Evolutionary conservation across 257 asterid species (phyloP), one percentile per base, ranked within the genome.

Genomic region (Solanum piurae): DNA sequence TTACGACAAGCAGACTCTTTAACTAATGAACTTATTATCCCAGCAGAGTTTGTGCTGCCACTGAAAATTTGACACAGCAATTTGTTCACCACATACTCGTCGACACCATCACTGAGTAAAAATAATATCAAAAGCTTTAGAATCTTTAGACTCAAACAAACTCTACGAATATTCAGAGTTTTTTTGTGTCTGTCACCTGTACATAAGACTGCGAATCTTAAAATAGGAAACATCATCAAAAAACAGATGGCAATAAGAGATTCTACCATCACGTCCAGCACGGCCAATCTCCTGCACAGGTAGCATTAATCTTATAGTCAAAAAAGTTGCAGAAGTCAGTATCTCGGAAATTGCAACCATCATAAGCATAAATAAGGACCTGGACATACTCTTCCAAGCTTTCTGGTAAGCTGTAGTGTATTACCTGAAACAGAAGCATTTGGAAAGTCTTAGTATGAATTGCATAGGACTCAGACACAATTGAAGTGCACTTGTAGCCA

Each of bases 351-450:
- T 82, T 29, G 16, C 20, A 82, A 49, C 85, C 11, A 1, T 49
- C 42, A 82, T 85, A 89, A 88, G 87, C 75, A 83, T 16, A 88
- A 82, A 52, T 40, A 83, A 89, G 87, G 12, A 95, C 98, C 99
- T 95, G 99, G 85, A 97, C 99, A 89, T 97, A 97, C 94, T 93
- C 99, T 92, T 97, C 99, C 95, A 97, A 90, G 91, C 99, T 97
- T 93, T 93, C 99, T 38, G 99, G 99, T 88, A 97, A 92, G 92
- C 99, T 93, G 88, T 95, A 95, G 90, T 97, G 99, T 86, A 97
- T 94, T 85, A 97, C 99, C 99, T 97, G 97, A 88, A 77, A 89
- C 44, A 89, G 86, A 83, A 84, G 44, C 55, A 76, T 38, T 76
- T 52, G 84, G 64, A 87, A 86, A 88, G 77, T 44, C 87, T 74